Conservation (phyloP, 1,284 basidiomycete genomes). For the Mycena citricolor region DNA sequence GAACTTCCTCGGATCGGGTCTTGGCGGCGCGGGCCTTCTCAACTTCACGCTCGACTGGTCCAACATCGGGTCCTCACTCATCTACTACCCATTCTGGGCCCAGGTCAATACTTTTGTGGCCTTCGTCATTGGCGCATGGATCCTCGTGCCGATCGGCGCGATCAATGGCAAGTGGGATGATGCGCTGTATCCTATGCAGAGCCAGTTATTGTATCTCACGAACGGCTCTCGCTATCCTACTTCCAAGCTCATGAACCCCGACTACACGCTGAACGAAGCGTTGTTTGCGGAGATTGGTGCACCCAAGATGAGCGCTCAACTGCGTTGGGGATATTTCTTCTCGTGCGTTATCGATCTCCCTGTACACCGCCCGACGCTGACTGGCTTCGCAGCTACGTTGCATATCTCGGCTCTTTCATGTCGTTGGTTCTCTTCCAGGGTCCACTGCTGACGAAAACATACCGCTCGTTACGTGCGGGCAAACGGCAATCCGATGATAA, state of each 20-base stretch:
- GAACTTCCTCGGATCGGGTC: constrained; percentile 8
- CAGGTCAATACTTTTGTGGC: constrained; percentile 3
- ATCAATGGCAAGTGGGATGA: constrained; percentile 26
- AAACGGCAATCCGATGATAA: constrained; percentile 2
- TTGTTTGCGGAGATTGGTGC: constrained; percentile 9
- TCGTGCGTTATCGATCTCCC: neutral
- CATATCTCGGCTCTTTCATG: constrained; percentile 10
- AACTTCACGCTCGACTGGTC: constrained; percentile 9
- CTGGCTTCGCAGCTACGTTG: neutral
- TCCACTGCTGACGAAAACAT: neutral
- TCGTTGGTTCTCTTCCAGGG: constrained; percentile 10
- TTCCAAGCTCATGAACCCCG: neutral
- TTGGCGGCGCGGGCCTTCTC: constrained; percentile 4
- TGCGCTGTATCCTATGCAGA: constrained; percentile 27
- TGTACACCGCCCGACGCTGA: neutral
- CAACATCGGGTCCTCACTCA: constrained; percentile 10
- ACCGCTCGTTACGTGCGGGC: neutral
- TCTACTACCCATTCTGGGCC: constrained; percentile 4
- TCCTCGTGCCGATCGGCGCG: constrained; percentile 13
- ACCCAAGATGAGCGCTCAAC: constrained; percentile 21
- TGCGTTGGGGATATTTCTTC: constrained; percentile 13
- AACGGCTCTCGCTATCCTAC: constrained; percentile 6
- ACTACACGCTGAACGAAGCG: constrained; percentile 3
- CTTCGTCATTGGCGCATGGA: constrained; percentile 8
- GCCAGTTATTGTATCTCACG: constrained; percentile 20